Evolutionary conservation across 2,329 filamentous ascomycete genomes (phyloP), one percentile per base, ranked within the genome.

Genomic region (Ophiostoma tasmaniense): DNA sequence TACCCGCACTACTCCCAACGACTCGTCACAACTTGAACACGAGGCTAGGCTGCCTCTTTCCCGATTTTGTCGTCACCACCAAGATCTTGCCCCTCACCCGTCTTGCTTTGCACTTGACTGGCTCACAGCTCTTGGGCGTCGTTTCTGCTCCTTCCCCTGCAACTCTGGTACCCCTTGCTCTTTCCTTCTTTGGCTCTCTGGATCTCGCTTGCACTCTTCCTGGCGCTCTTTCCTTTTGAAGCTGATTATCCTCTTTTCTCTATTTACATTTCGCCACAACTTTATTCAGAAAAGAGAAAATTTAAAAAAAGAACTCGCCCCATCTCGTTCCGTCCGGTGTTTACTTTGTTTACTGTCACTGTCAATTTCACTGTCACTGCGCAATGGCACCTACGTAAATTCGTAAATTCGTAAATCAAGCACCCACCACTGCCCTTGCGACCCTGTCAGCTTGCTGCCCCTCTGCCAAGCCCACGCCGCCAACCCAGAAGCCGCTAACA

Each of bases 1-100:
- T 61, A 61, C 25, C 13, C 55, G 55, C 55, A 61, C 59, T 11
- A 13, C 17, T 35, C 59, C 59, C 14, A 33, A n/a, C 25, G 14
- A 4, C 25, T n/a, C 59, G 59, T 62, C 59, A 62, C 59, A 33
- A 14, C 59, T 28, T 64, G 65, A 55, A 64, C 67, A 68, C 67
- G 25, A 69, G 68, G 68, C 68, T 64, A 66, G 68, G 68, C 68
- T 69, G 67, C 67, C 67, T 68, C 67, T 37, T 69, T 45, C 66
- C 55, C 25, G 28, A 22, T 67, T 22, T 35, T 25, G 42, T 28
- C 62, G 64, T 61, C 61, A 55, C 50, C 50, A 55, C 50, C 22
- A 22, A 55, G 55, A 28, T 61, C 55, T 61, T 45, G 35, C 62
- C 64, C 64, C 64, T 65, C 64, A 61, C 25, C 11, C 33, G 6